These are phyloP conservation scores for Aspergillus flavus DNA, from an alignment of 2,329 filamentous ascomycete species.

Conservation along the genomic window DNA sequence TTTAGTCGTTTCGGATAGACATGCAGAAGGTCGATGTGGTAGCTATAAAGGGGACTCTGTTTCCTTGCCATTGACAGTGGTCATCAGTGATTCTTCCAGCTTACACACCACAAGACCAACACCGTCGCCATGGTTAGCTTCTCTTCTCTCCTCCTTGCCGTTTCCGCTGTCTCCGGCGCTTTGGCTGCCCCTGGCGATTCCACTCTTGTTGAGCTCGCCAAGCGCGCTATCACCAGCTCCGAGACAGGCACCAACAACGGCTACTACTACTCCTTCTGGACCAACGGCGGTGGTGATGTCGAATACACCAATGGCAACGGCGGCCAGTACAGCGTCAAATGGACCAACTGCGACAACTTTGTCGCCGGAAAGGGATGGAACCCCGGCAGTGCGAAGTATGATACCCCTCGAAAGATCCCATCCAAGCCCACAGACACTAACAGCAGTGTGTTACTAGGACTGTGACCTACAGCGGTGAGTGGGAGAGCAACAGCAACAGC, in stretches of 20 bases:
- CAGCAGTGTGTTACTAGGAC: background rate
- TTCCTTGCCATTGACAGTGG: background rate
- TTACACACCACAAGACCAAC: background rate
- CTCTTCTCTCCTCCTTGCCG: constrained; percentile 14
- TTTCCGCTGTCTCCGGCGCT: constrained; percentile 12
- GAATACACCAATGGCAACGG: constrained; percentile 50
- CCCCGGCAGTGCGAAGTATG: constrained; percentile 54
- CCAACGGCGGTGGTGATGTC: constrained; percentile 48
- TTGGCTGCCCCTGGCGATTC: constrained; percentile 11
- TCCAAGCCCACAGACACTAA: background rate
- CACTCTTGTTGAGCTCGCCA: constrained; percentile 10
- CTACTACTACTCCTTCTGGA: constrained; percentile 56
- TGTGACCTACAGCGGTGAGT: constrained; percentile 35
- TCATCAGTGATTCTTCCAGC: background rate
- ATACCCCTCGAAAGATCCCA: too few species aligned
- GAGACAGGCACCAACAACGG: constrained; percentile 43
- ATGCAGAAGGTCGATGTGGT: background rate
- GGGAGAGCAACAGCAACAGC: constrained; percentile 33
- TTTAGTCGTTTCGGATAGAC: background rate
- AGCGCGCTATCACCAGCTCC: constrained; percentile 13
- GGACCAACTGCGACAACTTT: constrained; percentile 55
- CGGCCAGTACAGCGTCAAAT: constrained; percentile 51
- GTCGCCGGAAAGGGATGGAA: constrained; percentile 63
- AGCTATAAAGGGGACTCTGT: background rate
- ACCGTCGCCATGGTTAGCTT: constrained; percentile 15